Conservation (phyloP, 2,329 filamentous ascomycete genomes). For the Alternaria panax region DNA sequence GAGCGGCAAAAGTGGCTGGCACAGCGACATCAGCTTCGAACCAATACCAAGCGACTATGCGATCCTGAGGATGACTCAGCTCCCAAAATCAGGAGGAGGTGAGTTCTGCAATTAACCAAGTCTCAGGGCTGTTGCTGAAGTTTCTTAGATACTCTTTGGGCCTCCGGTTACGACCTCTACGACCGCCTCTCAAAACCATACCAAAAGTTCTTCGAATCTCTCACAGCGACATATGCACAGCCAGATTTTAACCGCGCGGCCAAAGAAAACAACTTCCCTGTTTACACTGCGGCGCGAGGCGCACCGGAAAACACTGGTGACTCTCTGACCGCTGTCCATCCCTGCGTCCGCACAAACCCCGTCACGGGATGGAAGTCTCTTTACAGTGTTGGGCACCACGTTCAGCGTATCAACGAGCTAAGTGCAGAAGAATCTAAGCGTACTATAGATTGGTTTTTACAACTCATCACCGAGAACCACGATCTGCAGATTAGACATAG, state of each 20-base stretch:
- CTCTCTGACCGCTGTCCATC: constrained; percentile 61
- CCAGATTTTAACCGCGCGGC: constrained; percentile 53
- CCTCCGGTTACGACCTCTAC: constrained; percentile 55
- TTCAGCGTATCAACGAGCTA: constrained; percentile 55
- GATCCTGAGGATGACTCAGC: constrained; percentile 43
- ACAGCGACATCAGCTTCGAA: constrained; percentile 56
- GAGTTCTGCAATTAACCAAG: constrained; percentile 37
- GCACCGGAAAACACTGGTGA: constrained; percentile 63
- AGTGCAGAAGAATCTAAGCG: constrained; percentile 53
- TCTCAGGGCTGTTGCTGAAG: not conserved
- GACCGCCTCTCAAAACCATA: constrained; percentile 59
- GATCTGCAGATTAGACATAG: constrained; percentile 60
- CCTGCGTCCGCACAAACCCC: constrained; percentile 61
- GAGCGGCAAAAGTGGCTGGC: constrained; percentile 62
- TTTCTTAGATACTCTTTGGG: constrained; percentile 43
- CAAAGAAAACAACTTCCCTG: constrained; percentile 49
- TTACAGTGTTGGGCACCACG: constrained; percentile 55
- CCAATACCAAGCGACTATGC: constrained; percentile 51
- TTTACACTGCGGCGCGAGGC: constrained; percentile 60
- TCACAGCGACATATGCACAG: constrained; percentile 57
- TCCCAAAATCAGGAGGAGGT: constrained; percentile 53
- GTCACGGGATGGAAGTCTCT: constrained; percentile 54
- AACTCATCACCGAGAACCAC: constrained; percentile 57
- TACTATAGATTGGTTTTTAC: constrained; percentile 54
- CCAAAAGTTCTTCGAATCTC: constrained; percentile 57